Percentiles rank a stretch among this genome's conserved stretches.
Conservation (phyloP, 257 asterid species). For the Plectranthus barbatus region DNA sequence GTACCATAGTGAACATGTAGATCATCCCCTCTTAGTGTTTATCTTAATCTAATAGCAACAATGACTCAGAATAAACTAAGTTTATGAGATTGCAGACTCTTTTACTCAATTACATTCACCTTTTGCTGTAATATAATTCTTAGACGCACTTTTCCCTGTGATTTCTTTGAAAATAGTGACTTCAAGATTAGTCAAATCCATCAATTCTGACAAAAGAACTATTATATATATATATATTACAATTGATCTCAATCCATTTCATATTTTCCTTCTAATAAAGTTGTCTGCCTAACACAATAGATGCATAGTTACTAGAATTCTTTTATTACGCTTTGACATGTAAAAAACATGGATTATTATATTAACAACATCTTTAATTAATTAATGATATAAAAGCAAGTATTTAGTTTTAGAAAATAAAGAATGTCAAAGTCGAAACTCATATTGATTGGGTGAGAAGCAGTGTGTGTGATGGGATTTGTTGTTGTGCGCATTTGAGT, state of each 20-base stretch:
- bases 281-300: not conserved
- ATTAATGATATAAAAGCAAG: not conserved
- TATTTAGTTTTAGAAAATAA: not conserved
- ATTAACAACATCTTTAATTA: not conserved
- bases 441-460: conserved; percentile 20
- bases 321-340: not conserved
- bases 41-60: not conserved
- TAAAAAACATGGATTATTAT: too few species aligned
- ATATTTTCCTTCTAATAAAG: not conserved
- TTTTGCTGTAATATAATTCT: not conserved
- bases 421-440: not conserved
- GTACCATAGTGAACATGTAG: too few species aligned
- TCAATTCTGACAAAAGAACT: conserved; percentile 15
- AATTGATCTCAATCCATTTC: not conserved
- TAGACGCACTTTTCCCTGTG: conserved; percentile 8
- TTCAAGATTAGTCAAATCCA: conserved; percentile 32
- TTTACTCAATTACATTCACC: not conserved
- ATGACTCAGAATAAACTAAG: too few species aligned
- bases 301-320: not conserved
- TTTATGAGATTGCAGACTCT: not conserved
- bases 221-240: not conserved
- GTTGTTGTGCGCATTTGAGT: conserved; percentile 15
- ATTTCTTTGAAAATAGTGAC: conserved; percentile 23
- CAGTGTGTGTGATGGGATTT: conserved; percentile 11
- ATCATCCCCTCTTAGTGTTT: too few species aligned